Evolutionary conservation across 345 rosid species (phyloP).

Genomic region (Fremontodendron californicum): DNA sequence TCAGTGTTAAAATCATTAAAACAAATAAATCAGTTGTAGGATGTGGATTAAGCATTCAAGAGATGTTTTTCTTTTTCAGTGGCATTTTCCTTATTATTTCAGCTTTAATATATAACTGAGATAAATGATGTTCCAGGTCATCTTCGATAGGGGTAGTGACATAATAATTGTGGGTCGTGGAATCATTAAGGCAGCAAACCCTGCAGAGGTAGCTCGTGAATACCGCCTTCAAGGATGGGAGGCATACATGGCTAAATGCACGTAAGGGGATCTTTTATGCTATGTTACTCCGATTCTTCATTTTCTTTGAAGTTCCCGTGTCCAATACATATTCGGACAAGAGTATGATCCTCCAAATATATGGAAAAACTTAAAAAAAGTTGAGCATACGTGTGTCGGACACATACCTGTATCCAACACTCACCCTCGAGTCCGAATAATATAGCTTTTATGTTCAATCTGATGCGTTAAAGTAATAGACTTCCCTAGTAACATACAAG

Average conservation of each 20-base stretch:
- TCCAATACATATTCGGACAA: no score
- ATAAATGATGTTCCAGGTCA: conserved; percentile 40
- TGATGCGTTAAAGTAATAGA: not conserved
- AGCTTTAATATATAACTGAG: not conserved
- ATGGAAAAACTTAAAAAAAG: no score
- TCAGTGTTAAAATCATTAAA: not conserved
- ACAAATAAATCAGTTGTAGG: not conserved
- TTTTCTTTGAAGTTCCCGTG: no score
- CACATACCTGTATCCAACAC: no score
- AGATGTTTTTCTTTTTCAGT: not conserved
- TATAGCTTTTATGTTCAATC: not conserved
- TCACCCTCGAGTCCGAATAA: no score
- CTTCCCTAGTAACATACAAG: not conserved
- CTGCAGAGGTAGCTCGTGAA: conserved; percentile 63
- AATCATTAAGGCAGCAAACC: no score
- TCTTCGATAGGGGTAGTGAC: conserved; percentile 81
- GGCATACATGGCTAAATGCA: conserved; percentile 71
- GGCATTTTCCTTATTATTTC: not conserved
- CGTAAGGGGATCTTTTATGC: not conserved
- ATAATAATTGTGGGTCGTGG: no score
- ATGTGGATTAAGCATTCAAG: not conserved
- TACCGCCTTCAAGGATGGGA: conserved; percentile 93
- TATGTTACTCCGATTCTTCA: no score
- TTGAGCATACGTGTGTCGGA: no score
- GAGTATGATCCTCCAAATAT: no score